Percentiles rank a stretch among this genome's conserved stretches.
phyloP scores from a whole-genome alignment of 352 stramenopile species.

The Pythium rhizo-oryzae region DNA sequence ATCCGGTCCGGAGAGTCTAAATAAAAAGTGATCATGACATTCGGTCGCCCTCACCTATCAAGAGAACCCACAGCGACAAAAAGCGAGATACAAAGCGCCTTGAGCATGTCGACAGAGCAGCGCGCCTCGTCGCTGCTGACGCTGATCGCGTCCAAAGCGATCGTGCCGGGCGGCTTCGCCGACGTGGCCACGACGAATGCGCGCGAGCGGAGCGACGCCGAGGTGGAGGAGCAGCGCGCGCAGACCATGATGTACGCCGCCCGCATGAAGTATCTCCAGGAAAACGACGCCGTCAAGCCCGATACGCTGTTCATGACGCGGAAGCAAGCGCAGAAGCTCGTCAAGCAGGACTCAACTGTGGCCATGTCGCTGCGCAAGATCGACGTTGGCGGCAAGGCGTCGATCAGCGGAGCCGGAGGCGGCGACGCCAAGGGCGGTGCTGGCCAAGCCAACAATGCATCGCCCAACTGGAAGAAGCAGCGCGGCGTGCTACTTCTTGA shows the following conservation, averaged over 20 bases:
- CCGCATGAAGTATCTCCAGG: conserved; percentile 76
- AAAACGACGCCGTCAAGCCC: conserved; percentile 45
- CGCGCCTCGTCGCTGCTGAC: conserved; percentile 35
- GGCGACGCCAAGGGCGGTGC: conserved; percentile 10
- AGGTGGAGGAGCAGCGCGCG: conserved; percentile 50
- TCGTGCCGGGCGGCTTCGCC: conserved; percentile 27
- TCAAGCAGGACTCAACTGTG: conserved; percentile 44
- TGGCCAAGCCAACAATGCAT: neutral
- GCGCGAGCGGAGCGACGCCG: conserved; percentile 20
- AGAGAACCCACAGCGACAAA: neutral
- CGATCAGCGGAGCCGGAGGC: neutral
- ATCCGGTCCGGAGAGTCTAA: conserved; percentile 32
- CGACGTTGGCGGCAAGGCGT: conserved; percentile 31
- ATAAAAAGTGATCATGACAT: conserved; percentile 4
- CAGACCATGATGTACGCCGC: conserved; percentile 80
- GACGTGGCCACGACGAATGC: neutral
- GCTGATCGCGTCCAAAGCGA: conserved; percentile 36
- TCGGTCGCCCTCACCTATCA: no score
- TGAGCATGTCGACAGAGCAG: conserved; percentile 23
- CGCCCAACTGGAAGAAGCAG: conserved; percentile 45
- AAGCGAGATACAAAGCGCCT: no score
- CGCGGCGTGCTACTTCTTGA: conserved; percentile 18
- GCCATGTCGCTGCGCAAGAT: conserved; percentile 48
- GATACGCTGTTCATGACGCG: conserved; percentile 76
- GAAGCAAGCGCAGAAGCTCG: conserved; percentile 75